Conservation (phyloP, 1,139 yeast genomes). For the Nakaseomyces kungkrabaensis region DNA sequence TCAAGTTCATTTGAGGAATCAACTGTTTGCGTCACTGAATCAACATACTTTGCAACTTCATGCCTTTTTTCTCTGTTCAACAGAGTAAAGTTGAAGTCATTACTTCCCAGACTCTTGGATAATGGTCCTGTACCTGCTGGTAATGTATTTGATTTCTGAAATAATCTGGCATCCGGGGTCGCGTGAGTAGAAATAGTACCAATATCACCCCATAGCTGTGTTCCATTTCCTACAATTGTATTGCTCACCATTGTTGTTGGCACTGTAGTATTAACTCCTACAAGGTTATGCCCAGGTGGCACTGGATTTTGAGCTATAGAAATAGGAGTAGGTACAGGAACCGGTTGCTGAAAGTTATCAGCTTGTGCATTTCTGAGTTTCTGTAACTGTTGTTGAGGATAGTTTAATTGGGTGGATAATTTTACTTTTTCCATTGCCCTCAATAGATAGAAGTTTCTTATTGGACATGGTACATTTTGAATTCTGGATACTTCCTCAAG, state of each 20-base stretch:
- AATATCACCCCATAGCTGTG: background rate
- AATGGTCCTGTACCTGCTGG: background rate
- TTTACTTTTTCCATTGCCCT: constrained; percentile 15
- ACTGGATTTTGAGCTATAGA: background rate
- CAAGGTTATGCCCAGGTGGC: background rate
- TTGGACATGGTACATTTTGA: constrained; percentile 45
- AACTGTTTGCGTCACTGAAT: constrained; percentile 23
- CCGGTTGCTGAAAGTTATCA: background rate
- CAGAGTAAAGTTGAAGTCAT: constrained; percentile 1
- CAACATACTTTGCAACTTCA: constrained; percentile 12
- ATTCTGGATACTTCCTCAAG: constrained; percentile 57
- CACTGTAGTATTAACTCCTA: background rate
- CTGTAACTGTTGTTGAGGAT: constrained; percentile 2
- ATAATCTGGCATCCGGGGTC: background rate
- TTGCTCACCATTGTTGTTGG: background rate
- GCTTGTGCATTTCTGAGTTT: constrained; percentile 1
- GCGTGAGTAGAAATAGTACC: background rate
- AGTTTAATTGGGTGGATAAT: background rate
- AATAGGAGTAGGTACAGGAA: background rate
- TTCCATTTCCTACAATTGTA: background rate
- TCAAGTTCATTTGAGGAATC: constrained; percentile 5
- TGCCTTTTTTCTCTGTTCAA: background rate
- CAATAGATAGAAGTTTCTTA: constrained; percentile 28
- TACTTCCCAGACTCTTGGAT: background rate
- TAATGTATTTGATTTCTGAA: background rate